Evolutionary conservation across 192 early-diverging fungal genomes (phyloP).

Genomic region (Coemansia sp.): DNA sequence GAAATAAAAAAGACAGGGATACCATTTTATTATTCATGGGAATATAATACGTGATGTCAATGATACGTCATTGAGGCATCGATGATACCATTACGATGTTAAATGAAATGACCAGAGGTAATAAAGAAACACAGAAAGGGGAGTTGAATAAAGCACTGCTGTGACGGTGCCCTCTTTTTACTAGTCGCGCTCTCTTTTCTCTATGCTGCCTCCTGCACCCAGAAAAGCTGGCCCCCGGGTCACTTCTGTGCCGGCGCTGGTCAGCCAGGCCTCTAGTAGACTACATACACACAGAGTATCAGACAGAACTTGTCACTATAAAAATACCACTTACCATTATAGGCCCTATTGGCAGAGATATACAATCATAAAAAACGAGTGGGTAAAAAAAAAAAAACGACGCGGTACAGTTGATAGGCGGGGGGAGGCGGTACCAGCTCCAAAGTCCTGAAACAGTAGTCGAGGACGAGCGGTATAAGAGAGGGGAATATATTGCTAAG

Average conservation of each 20-base stretch:
- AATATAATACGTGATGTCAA: not conserved
- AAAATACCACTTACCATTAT: conserved; percentile 7
- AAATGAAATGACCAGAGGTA: not conserved
- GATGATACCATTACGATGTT: not conserved
- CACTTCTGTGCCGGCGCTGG: not conserved
- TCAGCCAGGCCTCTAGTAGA: not conserved
- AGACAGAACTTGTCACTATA: conserved; percentile 1
- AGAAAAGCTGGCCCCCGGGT: not conserved
- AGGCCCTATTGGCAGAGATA: not conserved
- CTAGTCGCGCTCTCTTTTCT: not conserved
- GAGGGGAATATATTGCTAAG: not conserved
- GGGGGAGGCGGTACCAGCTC: not conserved
- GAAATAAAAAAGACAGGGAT: not conserved
- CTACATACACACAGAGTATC: not conserved
- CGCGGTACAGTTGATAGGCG: not conserved
- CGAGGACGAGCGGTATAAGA: not conserved
- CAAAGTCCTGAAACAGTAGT: not conserved
- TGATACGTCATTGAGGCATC: not conserved
- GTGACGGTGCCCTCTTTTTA: not conserved
- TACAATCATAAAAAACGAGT: not conserved
- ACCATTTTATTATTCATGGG: not conserved
- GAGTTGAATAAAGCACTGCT: not conserved
- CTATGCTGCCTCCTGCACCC: not conserved
- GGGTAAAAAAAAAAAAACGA: too few relatives aligned
- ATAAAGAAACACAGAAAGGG: not conserved